Percentiles rank a stretch among this genome's conserved stretches.
These are phyloP conservation scores for Lyophyllum shimeji DNA, from an alignment of 768 basidiomycete genomes.

Conservation along the genomic window DNA sequence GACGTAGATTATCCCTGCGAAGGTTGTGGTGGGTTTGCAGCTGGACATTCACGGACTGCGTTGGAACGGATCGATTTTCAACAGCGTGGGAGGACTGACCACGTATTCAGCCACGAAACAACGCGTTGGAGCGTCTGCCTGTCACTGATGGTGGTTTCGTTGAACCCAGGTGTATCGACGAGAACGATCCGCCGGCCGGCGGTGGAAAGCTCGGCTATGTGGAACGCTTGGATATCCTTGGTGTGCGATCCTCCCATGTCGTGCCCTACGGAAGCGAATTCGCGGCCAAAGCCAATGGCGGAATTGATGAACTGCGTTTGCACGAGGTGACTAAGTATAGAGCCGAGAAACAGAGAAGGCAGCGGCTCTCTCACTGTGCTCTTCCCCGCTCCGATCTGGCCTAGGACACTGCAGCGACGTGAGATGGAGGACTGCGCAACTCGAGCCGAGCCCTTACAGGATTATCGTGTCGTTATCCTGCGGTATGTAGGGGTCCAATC, in stretches of 20 bases:
- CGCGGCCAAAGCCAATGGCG: not conserved
- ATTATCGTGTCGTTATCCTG: not conserved
- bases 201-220: not conserved
- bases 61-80: too few relatives aligned
- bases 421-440: not conserved
- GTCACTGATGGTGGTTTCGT: not conserved
- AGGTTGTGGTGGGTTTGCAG: slow-evolving; percentile 4
- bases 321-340: not conserved
- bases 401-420: not conserved
- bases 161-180: slow-evolving; percentile 4
- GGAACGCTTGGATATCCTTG: not conserved
- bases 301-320: slow-evolving; percentile 2
- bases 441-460: not conserved
- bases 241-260: not conserved
- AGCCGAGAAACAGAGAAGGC: too few relatives aligned
- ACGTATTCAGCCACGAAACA: not conserved
- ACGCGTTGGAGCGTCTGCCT: not conserved
- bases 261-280: not conserved
- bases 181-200: not conserved
- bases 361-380: not conserved
- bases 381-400: not conserved
- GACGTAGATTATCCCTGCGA: slow-evolving; percentile 18
- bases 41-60: not conserved
- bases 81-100: too few relatives aligned
- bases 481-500: not conserved